Conservation (phyloP, 1,284 basidiomycete genomes). For the Naganishia cerealis region DNA sequence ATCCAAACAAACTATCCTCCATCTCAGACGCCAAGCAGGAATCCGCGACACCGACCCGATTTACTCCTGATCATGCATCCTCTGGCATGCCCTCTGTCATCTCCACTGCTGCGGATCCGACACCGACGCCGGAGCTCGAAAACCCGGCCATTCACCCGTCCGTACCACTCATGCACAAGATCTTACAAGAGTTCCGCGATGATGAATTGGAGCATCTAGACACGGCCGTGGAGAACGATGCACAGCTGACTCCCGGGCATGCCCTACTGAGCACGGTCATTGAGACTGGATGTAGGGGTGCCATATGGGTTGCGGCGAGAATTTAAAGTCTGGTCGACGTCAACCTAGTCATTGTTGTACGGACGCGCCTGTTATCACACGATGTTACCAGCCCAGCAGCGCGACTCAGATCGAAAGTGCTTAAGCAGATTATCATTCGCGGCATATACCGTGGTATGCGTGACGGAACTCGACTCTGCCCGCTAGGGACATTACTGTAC, state of each 20-base stretch:
- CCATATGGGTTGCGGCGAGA: conserved; percentile 83
- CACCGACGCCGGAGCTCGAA: conserved; percentile 7
- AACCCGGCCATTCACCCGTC: conserved; percentile 66
- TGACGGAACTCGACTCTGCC: too few relatives aligned
- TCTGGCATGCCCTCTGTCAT: conserved; percentile 26
- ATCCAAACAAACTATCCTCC: conserved; percentile 13
- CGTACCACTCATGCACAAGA: conserved; percentile 69
- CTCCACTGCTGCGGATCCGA: conserved; percentile 12
- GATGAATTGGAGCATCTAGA: conserved; percentile 94
- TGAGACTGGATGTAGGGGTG: conserved; percentile 80
- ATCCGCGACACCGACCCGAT: not conserved
- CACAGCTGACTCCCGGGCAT: conserved; percentile 88
- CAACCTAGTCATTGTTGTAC: too few relatives aligned
- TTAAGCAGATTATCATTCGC: too few relatives aligned
- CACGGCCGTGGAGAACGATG: conserved; percentile 83
- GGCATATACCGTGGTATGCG: too few relatives aligned
- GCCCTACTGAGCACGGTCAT: conserved; percentile 82
- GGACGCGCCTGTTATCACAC: too few relatives aligned
- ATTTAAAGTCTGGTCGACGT: conserved; percentile 55
- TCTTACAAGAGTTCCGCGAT: conserved; percentile 84
- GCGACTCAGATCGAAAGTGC: too few relatives aligned
- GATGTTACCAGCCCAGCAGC: too few relatives aligned
- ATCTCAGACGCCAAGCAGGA: conserved; percentile 17
- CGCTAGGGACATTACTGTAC: conserved; percentile 37
- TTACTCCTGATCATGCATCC: conserved; percentile 25